Evolutionary conservation across 2,329 filamentous ascomycete genomes (phyloP).

Genomic region (Blumeriella jaapii): DNA sequence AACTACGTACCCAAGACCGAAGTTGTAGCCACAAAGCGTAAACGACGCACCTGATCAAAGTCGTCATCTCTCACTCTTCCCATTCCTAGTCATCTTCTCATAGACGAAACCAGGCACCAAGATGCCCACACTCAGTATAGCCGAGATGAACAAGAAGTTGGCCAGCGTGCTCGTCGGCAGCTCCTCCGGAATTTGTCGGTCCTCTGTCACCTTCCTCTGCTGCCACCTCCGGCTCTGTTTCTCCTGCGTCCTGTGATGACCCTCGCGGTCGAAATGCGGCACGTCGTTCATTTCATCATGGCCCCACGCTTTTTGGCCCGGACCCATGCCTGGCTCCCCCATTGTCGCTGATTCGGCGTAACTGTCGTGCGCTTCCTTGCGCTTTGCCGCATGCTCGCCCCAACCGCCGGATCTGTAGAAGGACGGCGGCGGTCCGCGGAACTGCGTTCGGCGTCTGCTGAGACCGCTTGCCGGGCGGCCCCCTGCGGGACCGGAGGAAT

Average conservation of each 20-base stretch:
- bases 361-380: conserved; percentile 37
- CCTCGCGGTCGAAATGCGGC: conserved; percentile 66
- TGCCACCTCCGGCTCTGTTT: conserved; percentile 27
- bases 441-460: conserved; percentile 61
- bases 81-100: conserved; percentile 17
- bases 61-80: conserved; percentile 7
- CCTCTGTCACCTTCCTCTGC: conserved; percentile 17
- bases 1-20: too few species aligned
- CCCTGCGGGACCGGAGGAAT: conserved; percentile 51
- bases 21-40: too few species aligned
- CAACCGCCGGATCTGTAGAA: conserved; percentile 80
- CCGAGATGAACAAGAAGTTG: conserved; percentile 33
- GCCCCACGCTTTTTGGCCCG: conserved; percentile 40
- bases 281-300: conserved; percentile 39
- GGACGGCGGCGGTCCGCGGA: conserved; percentile 75
- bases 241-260: conserved; percentile 62
- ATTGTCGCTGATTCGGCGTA: conserved; percentile 19
- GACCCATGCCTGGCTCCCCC: conserved; percentile 44
- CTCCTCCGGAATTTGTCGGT: conserved; percentile 20
- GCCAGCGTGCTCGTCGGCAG: conserved; percentile 15
- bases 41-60: conserved; percentile 3
- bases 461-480: conserved; percentile 72
- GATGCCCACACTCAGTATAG: conserved; percentile 30
- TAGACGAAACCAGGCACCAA: conserved; percentile 18
- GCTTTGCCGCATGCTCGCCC: conserved; percentile 51